A percentile compares a stretch with the other conserved stretches of the same genome.
These are phyloP conservation scores for Russula olivacea DNA, from an alignment of 768 basidiomycete genomes.

Conservation along the genomic window DNA sequence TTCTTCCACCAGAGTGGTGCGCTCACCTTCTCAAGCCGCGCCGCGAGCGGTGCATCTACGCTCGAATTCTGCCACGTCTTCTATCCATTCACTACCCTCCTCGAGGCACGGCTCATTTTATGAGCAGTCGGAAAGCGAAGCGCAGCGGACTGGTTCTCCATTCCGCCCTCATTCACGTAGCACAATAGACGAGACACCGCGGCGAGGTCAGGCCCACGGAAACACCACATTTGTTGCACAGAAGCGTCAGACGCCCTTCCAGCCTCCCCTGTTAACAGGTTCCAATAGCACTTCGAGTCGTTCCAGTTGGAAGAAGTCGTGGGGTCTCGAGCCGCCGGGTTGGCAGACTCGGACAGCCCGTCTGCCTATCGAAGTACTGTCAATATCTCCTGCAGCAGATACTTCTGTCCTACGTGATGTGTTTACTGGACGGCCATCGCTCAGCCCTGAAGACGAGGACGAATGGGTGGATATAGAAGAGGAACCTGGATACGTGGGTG, in stretches of 20 bases:
- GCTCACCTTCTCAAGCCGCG: slow-evolving; percentile 43
- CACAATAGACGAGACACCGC: slow-evolving; percentile 44
- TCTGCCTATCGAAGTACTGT: slow-evolving; percentile 69
- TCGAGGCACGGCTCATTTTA: slow-evolving; percentile 76
- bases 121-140: slow-evolving; percentile 66
- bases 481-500: slow-evolving; percentile 69
- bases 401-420: slow-evolving; percentile 61
- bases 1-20: slow-evolving; percentile 74
- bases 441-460: slow-evolving; percentile 65
- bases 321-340: slow-evolving; percentile 82
- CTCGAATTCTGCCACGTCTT: slow-evolving; percentile 72
- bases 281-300: slow-evolving; percentile 47
- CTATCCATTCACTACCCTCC: slow-evolving; percentile 66
- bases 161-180: slow-evolving; percentile 46
- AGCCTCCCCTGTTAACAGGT: slow-evolving; percentile 39
- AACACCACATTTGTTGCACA: slow-evolving; percentile 73
- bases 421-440: slow-evolving; percentile 62
- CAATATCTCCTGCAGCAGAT: slow-evolving; percentile 47
- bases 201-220: slow-evolving; percentile 33
- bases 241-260: slow-evolving; percentile 70
- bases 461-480: slow-evolving; percentile 91
- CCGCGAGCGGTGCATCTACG: slow-evolving; percentile 53
- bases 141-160: slow-evolving; percentile 58
- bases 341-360: slow-evolving; percentile 66
- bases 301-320: slow-evolving; percentile 84